Conservation (phyloP, 2,329 filamentous ascomycete genomes). For the Monosporascus sp. region DNA sequence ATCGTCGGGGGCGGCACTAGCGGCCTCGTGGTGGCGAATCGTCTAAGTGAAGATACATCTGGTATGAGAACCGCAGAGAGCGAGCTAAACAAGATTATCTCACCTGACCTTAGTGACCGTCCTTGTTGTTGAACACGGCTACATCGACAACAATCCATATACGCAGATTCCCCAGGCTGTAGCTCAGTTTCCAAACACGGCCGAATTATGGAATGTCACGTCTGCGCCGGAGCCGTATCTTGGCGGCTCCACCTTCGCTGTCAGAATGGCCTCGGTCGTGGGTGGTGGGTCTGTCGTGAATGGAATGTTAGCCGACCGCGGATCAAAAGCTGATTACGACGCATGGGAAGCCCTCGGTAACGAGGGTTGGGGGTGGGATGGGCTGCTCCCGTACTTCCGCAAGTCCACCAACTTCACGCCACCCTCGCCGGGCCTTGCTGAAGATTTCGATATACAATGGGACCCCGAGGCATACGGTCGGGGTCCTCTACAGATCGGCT, state of each 20-base stretch:
- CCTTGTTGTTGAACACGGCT: conserved; percentile 6
- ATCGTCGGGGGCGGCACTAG: conserved; percentile 6
- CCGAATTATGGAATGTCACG: conserved; percentile 4
- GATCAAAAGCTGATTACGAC: neutral
- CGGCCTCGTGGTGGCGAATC: conserved; percentile 4
- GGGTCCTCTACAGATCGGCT: neutral
- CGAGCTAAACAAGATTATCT: too few relatives aligned
- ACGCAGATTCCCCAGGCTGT: conserved; percentile 4
- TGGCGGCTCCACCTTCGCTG: neutral
- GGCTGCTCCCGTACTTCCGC: conserved; percentile 1
- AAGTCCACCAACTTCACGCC: neutral
- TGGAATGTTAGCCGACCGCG: neutral
- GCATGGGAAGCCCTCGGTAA: conserved; percentile 1
- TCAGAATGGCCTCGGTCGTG: conserved; percentile 3
- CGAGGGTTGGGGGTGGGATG: neutral
- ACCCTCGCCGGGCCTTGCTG: neutral
- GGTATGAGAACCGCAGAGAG: neutral
- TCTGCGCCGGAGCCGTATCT: conserved; percentile 1
- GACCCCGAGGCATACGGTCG: neutral
- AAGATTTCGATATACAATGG: neutral
- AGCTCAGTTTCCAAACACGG: neutral
- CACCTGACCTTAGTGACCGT: neutral
- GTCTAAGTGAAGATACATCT: conserved; percentile 2
- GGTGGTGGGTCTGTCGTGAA: conserved; percentile 5
- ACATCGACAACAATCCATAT: conserved; percentile 1